Percentiles rank a stretch among this genome's conserved stretches.
Conservation (phyloP, 441 rosid genomes). For the Pelargonium cotyledonis region DNA sequence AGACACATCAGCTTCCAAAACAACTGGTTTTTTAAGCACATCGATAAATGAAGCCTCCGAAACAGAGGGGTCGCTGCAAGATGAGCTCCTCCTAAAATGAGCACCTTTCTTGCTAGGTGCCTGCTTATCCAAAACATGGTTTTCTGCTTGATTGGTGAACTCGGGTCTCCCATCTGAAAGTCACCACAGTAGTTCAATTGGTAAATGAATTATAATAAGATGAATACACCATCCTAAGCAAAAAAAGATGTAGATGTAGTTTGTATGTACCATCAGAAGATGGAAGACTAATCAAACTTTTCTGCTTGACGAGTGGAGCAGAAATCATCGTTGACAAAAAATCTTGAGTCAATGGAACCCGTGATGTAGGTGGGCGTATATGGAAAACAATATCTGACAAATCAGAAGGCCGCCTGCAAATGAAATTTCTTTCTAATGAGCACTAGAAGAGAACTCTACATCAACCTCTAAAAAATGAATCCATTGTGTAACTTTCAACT, state of each 20-base stretch:
- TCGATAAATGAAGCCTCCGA: conserved; percentile 51
- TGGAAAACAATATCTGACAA: conserved; percentile 23
- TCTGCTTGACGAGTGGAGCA: conserved; percentile 22
- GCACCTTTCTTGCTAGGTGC: conserved; percentile 30
- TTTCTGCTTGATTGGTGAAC: conserved; percentile 14
- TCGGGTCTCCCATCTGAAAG: conserved; percentile 22
- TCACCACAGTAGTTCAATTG: conserved; percentile 3
- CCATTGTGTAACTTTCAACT: too few relatives aligned
- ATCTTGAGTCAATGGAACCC: conserved; percentile 32
- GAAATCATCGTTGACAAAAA: conserved; percentile 20
- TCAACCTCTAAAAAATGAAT: too few relatives aligned
- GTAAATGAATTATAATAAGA: background rate
- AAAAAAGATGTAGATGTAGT: background rate
- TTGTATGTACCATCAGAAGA: conserved; percentile 28
- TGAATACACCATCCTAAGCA: background rate
- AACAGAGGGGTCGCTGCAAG: conserved; percentile 31
- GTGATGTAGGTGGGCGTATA: conserved; percentile 30
- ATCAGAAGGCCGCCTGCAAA: too few relatives aligned
- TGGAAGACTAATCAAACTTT: conserved; percentile 18
- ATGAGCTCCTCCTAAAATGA: conserved; percentile 31
- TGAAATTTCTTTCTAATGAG: too few relatives aligned
- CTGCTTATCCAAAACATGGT: conserved; percentile 13
- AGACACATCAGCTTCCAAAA: conserved; percentile 21
- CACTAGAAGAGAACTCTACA: too few relatives aligned
- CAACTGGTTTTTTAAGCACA: conserved; percentile 40